Base-by-base conservation (phyloP, 306 rosid genomes). In the Vigna nakashimae region DNA sequence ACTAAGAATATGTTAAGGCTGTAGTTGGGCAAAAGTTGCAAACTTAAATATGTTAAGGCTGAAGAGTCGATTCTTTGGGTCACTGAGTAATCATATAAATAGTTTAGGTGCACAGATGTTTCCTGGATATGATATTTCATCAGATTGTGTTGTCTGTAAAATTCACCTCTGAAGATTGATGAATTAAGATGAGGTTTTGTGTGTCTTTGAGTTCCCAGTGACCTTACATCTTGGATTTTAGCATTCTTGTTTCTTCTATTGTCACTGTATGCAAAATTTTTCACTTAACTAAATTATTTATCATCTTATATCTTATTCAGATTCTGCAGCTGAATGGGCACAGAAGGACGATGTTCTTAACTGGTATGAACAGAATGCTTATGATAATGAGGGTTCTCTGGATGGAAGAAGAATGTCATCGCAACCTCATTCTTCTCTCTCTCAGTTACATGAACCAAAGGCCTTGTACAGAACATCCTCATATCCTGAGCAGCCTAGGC, bases 401-500 rank as follows among this genome's bases (percentile, higher is more conserved):
- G 88, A 80, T 71, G 64, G 85, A 43, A 77, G 74, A 76, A 81
- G 80, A 60, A 56, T 79, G 94, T 80, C 97, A 67, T 90, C 96
- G 4, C 96, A 88, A 48, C 94, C 90, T 22, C 87, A 89, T 80
- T 87, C 89, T 56, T 75, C 73, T 77, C 75, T 84, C 5, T 18
- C 78, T 57, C 80, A 73, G 62, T 64, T 85, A 17, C 78, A 76
- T 20, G 97, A 92, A 59, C 76, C 91, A 5, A 87, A 87, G 57
- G 74, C 90, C 76, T 73, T 95, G 89, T 87, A 88, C 82, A 88
- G 98, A 87, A 86, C 98, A 15, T 90, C 92, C 65, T 91, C 99
- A 36, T 91, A 91, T 87, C 96, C 99, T 71, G 99, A 92, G 64
- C 98, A 87, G 83, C 94, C 83, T 79, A 89, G 90, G 75, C 93